phyloP scores from a whole-genome alignment of 176 grass and related monocot species.

The Dendrocalamus sinicus region DNA sequence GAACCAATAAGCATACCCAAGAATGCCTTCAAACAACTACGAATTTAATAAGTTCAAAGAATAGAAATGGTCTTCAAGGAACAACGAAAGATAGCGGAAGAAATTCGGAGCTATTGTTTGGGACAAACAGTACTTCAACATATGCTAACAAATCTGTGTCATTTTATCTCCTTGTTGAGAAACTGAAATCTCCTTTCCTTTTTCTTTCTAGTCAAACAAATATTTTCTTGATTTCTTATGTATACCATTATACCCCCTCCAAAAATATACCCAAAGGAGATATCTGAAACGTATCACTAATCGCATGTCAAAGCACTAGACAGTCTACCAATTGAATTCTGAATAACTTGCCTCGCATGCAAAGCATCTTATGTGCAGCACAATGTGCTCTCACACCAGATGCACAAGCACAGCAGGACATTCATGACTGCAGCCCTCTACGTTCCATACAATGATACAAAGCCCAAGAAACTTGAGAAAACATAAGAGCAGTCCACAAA shows the following conservation, averaged over 20 bases:
- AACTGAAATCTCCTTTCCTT: background rate
- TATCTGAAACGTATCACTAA: background rate
- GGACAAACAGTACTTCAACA: background rate
- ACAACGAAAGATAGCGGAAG: background rate
- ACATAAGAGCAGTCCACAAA: background rate
- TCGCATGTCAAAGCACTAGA: background rate
- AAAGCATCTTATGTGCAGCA: background rate
- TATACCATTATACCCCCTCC: background rate
- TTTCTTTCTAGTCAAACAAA: background rate
- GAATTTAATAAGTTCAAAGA: background rate
- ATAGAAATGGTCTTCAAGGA: background rate
- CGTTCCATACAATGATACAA: background rate
- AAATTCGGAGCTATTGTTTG: background rate
- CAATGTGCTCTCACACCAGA: background rate
- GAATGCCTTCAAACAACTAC: background rate
- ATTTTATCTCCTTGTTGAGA: background rate
- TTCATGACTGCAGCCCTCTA: background rate
- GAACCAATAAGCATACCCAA: background rate
- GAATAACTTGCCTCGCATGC: background rate
- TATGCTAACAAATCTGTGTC: slow-evolving; percentile 10
- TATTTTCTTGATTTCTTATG: background rate
- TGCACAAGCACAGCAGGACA: background rate
- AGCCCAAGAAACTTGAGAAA: background rate
- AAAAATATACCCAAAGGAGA: background rate
- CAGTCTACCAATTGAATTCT: background rate